phyloP scores from a whole-genome alignment of 2,329 filamentous ascomycete genomes.

The Aspergillus piperis region DNA sequence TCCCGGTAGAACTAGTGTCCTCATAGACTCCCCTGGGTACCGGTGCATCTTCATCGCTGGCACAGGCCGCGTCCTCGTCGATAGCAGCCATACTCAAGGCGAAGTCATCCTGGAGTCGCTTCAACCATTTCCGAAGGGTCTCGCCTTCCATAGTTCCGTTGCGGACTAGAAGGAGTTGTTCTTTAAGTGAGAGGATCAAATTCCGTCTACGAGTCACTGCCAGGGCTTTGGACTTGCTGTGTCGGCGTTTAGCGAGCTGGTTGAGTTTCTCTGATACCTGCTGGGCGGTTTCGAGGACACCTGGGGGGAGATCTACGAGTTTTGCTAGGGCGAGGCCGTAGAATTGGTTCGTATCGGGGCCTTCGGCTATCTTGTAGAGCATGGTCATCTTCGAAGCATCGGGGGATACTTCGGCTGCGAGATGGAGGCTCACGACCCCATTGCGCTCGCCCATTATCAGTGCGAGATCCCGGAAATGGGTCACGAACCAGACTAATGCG shows the following conservation, averaged over 20 bases:
- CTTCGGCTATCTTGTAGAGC: slow-evolving; percentile 79
- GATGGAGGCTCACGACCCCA: slow-evolving; percentile 80
- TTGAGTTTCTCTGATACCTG: slow-evolving; percentile 65
- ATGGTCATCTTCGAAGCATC: slow-evolving; percentile 71
- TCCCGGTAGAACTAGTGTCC: neutral
- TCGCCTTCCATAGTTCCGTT: slow-evolving; percentile 66
- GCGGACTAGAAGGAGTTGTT: slow-evolving; percentile 69
- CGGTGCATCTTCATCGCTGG: slow-evolving; percentile 10
- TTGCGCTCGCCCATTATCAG: slow-evolving; percentile 71
- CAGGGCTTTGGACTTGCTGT: slow-evolving; percentile 59
- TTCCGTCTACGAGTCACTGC: slow-evolving; percentile 67
- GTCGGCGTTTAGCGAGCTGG: slow-evolving; percentile 58
- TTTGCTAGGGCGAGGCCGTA: slow-evolving; percentile 85
- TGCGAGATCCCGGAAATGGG: slow-evolving; percentile 84
- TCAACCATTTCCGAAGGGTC: slow-evolving; percentile 64
- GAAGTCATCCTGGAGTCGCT: slow-evolving; percentile 73
- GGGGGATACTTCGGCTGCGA: slow-evolving; percentile 67
- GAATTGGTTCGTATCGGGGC: slow-evolving; percentile 68
- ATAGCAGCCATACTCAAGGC: slow-evolving; percentile 68
- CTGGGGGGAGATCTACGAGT: slow-evolving; percentile 69
- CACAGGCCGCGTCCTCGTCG: slow-evolving; percentile 44
- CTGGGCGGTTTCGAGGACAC: slow-evolving; percentile 69
- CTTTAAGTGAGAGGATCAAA: slow-evolving; percentile 70
- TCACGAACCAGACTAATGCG: slow-evolving; percentile 87
- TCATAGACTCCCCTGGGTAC: neutral